Percentiles rank a stretch among this genome's conserved stretches.
Conservation (phyloP, 2,329 filamentous ascomycete genomes). For the Madurella mycetomatis region DNA sequence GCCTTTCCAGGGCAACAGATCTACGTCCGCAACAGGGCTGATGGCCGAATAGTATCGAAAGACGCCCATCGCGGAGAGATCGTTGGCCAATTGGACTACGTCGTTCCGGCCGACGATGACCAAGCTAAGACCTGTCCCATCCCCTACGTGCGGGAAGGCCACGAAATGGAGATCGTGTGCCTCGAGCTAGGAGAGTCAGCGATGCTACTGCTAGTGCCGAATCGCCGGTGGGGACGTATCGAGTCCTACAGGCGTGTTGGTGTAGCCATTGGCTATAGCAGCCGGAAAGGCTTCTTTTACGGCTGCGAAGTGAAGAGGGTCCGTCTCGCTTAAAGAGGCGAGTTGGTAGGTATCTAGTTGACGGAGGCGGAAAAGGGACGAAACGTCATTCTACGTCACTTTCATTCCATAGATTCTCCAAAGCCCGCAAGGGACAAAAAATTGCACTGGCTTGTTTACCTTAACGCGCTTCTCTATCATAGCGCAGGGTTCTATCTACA, state of each 20-base stretch:
- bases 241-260: slow-evolving; percentile 23
- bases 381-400: too few relatives aligned
- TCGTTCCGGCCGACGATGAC: slow-evolving; percentile 1
- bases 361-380: too few relatives aligned
- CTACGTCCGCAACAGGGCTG: slow-evolving; percentile 18
- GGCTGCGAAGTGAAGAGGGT: slow-evolving; percentile 21
- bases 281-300: slow-evolving; percentile 26
- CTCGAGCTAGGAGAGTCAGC: slow-evolving; percentile 25
- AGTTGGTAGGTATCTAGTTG: neutral
- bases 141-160: slow-evolving; percentile 17
- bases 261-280: slow-evolving; percentile 22
- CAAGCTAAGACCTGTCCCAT: neutral
- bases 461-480: too few relatives aligned
- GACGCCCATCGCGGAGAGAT: slow-evolving; percentile 26
- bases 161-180: slow-evolving; percentile 23
- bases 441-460: too few relatives aligned
- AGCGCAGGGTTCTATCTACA: too few relatives aligned
- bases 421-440: too few relatives aligned
- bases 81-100: slow-evolving; percentile 25
- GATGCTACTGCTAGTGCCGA: slow-evolving; percentile 23
- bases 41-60: slow-evolving; percentile 22
- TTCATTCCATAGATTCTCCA: too few relatives aligned
- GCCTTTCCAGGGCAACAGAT: slow-evolving; percentile 18
- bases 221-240: neutral
- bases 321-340: slow-evolving; percentile 1